Evolutionary conservation across 2,329 filamentous ascomycete species (phyloP), one percentile per base, ranked within the genome.

Genomic region (Fusarium denticulatum): DNA sequence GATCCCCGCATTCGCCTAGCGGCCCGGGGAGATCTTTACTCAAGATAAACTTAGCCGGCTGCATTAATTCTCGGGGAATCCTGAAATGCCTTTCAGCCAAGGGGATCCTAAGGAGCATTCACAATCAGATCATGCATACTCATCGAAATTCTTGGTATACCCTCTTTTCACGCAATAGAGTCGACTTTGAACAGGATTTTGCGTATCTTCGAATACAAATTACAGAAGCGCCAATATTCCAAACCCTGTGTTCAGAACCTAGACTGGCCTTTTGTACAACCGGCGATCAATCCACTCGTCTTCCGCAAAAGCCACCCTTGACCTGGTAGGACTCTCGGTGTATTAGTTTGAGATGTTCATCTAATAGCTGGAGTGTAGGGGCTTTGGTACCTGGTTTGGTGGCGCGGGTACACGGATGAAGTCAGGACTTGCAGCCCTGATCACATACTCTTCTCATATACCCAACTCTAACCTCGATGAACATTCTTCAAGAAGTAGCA

Each of bases 401-500:
- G 67, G 60, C 47, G 61, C 52, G 60, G 71, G 59, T 22, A 65
- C 36, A 30, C 32, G 32, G 50, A 49, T 24, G 52, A 45, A 46
- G 36, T 24, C 50, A 62, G 26, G 22, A 42, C 50, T 58, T 32
- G 45, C 22, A 64, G 32, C 40, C 37, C 20, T 30, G 39, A 53
- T 40, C 58, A 39, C 28, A 59, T 18, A 22, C 13, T 43, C 40
- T 49, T 49, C 40, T 24, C 34, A 20, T 37, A 26, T 15, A 34
- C 52, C 30, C 39, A 34, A 30, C 4, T 58, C 24, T 22, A 55
- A 24, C n/a, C 36, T 40, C 15, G 15, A 22, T 15, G 26, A 37
- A 22, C 22, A 12, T 24, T 13, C 37, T 13, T 71, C 70, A 82
- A 24, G 72, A 74, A 57, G 76, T 82, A 32, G 88, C 88, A 80